phyloP scores from a whole-genome alignment of 768 basidiomycete genomes.

The Tricholoma hemisulphureum region DNA sequence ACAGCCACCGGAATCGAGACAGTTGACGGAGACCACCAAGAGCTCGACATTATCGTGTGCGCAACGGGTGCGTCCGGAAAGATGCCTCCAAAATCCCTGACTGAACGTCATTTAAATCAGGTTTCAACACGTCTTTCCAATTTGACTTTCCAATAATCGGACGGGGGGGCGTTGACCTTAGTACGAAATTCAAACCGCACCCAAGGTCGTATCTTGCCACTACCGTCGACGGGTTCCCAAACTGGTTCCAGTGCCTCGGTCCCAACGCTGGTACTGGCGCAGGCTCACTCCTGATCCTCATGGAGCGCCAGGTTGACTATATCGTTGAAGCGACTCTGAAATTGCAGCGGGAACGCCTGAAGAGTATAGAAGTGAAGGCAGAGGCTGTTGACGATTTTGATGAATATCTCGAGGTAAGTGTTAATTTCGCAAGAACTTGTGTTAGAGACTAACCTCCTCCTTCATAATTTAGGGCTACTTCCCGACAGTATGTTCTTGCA shows the following conservation, averaged over 20 bases:
- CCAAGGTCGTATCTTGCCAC: slow-evolving; percentile 59
- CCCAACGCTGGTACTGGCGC: slow-evolving; percentile 57
- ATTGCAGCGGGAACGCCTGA: slow-evolving; percentile 60
- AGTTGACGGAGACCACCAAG: slow-evolving; percentile 49
- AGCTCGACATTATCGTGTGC: slow-evolving; percentile 60
- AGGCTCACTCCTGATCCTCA: slow-evolving; percentile 52
- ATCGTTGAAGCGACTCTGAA: slow-evolving; percentile 54
- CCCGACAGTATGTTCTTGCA: slow-evolving; percentile 33
- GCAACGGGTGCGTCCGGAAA: slow-evolving; percentile 48
- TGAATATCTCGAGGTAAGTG: slow-evolving; percentile 51
- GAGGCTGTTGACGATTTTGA: slow-evolving; percentile 65
- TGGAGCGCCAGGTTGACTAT: slow-evolving; percentile 60
- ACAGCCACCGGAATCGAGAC: slow-evolving; percentile 57
- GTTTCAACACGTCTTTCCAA: slow-evolving; percentile 51
- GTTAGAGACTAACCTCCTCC: slow-evolving; percentile 1
- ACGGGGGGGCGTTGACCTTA: slow-evolving; percentile 49
- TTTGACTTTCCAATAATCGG: slow-evolving; percentile 54
- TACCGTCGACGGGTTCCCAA: slow-evolving; percentile 65
- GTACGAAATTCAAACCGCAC: slow-evolving; percentile 53
- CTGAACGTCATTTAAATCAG: slow-evolving; percentile 22
- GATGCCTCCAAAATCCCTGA: neutral
- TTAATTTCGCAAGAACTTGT: neutral
- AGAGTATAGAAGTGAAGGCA: slow-evolving; percentile 57
- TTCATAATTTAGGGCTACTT: slow-evolving; percentile 41
- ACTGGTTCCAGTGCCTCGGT: slow-evolving; percentile 58